Conservation (phyloP, 2,329 filamentous ascomycete genomes). For the Colletotrichum sp. region DNA sequence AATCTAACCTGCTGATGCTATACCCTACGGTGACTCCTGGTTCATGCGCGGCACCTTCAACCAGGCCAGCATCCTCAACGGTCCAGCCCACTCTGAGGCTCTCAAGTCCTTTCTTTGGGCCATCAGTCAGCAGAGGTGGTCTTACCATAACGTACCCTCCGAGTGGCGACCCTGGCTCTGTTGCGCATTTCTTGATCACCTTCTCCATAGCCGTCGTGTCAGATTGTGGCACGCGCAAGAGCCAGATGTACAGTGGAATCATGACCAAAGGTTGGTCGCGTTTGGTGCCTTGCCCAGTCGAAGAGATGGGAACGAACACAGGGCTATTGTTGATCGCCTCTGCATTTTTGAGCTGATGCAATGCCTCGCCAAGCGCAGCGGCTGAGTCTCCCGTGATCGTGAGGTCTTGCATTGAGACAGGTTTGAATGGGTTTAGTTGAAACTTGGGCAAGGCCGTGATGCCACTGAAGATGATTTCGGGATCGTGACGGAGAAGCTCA, state of each 20-base stretch:
- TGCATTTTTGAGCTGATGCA: background rate
- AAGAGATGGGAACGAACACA: background rate
- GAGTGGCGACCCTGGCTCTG: background rate
- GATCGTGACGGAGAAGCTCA: background rate
- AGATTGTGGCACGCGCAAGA: background rate
- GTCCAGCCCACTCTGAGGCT: slow-evolving; percentile 1
- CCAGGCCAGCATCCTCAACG: background rate
- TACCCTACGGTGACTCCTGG: background rate
- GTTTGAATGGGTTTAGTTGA: slow-evolving; percentile 5
- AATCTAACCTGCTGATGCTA: background rate
- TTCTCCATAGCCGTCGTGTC: background rate
- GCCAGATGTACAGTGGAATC: slow-evolving; percentile 1
- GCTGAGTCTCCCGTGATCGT: slow-evolving; percentile 2
- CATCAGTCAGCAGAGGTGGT: background rate
- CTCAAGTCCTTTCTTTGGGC: background rate
- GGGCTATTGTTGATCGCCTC: background rate
- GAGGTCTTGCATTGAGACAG: background rate
- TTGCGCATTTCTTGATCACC: background rate
- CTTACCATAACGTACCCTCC: slow-evolving; percentile 1
- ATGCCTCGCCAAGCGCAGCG: background rate
- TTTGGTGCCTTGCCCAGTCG: background rate
- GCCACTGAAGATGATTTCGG: background rate
- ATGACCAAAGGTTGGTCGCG: background rate
- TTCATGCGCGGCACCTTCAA: background rate
- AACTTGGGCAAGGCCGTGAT: background rate